Evolutionary conservation across 148 eudicot genomes (phyloP).

Genomic region (Persicaria maculosa): DNA sequence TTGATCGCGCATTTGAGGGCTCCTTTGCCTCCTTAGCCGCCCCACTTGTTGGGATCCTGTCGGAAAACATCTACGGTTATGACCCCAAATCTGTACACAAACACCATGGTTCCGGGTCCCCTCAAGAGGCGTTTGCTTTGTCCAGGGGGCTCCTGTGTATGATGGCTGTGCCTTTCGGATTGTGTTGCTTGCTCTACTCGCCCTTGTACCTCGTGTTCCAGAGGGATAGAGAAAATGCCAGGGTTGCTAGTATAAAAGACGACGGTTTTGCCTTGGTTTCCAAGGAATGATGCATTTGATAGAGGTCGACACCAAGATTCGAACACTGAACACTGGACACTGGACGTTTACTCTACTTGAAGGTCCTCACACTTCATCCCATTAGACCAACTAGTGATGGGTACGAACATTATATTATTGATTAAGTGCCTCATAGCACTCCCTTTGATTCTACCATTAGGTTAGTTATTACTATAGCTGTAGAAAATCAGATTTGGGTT

Average conservation of each 20-base stretch:
- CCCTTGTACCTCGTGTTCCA: slow-evolving; percentile 69
- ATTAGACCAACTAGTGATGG: too few relatives aligned
- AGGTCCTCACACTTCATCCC: too few relatives aligned
- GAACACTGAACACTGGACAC: too few relatives aligned
- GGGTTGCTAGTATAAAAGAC: slow-evolving; percentile 51
- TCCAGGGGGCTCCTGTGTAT: slow-evolving; percentile 80
- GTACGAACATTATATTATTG: too few relatives aligned
- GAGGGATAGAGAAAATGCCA: slow-evolving; percentile 62
- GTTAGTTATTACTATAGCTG: too few relatives aligned
- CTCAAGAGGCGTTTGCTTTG: slow-evolving; percentile 67
- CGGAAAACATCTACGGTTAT: slow-evolving; percentile 86
- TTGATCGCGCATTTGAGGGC: slow-evolving; percentile 85
- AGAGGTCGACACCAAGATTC: too few relatives aligned
- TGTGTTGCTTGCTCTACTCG: slow-evolving; percentile 79
- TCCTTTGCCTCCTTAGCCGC: slow-evolving; percentile 97
- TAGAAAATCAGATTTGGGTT: too few relatives aligned
- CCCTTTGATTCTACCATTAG: too few relatives aligned
- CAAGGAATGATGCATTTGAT: background rate
- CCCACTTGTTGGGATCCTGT: slow-evolving; percentile 82
- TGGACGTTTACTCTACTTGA: too few relatives aligned
- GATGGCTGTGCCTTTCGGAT: slow-evolving; percentile 90
- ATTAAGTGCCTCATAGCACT: too few relatives aligned
- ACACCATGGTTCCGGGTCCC: slow-evolving; percentile 36
- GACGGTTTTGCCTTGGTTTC: slow-evolving; percentile 18
- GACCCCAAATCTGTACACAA: slow-evolving; percentile 53